Base-by-base conservation (phyloP, 73 alveolate species). In the Loxodes magnus region DNA sequence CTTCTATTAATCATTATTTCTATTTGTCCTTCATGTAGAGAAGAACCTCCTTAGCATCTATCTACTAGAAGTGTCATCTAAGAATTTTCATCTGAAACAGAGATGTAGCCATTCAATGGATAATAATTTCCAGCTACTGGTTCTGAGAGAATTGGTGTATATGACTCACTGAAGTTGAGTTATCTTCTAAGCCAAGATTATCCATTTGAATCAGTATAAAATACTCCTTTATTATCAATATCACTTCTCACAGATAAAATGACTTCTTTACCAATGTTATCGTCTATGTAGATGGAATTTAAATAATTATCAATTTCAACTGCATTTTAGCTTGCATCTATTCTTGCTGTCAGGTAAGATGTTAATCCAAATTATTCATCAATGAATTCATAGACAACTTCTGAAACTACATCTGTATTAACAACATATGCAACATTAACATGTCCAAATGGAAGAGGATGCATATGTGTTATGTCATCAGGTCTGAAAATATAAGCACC, bases 41-140 rank as follows among this genome's bases (percentile, higher is more conserved):
- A 71, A 3, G 94, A 41, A 5, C 95, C 96, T 4, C 93, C 94
- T 71, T 86, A 79, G 14, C 96, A 71, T 51, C 98, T 59, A 49
- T 85, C 93, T 48, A 76, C 77, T 27, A 74, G 35, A 4, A 82
- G 56, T 43, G 87, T 56, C 51, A 65, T 46, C 26, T 60, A 56
- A 34, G 56, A 51, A 24, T 67, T 31, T 46, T 54, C 56, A 35
- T 82, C 93, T 42, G 60, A 39, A 16, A 86, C 53, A 28, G 90
- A 61, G 7, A 86, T 68, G 12, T 66, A 77, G n/a, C 87, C 66
- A 44, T 81, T 62, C n/a, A 90, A 68, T 3, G 98, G 98, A 70
- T 84, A 90, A 77, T 66, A 90, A 74, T 90, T 90, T 17, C 90
- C 84, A 2, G 96, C 56, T 23, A 87, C 67, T 20, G 82, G 79